A percentile compares a stretch with the other conserved stretches of the same genome.
Conservation (phyloP, 345 rosid genomes). For the Cardamine resedifolia region DNA sequence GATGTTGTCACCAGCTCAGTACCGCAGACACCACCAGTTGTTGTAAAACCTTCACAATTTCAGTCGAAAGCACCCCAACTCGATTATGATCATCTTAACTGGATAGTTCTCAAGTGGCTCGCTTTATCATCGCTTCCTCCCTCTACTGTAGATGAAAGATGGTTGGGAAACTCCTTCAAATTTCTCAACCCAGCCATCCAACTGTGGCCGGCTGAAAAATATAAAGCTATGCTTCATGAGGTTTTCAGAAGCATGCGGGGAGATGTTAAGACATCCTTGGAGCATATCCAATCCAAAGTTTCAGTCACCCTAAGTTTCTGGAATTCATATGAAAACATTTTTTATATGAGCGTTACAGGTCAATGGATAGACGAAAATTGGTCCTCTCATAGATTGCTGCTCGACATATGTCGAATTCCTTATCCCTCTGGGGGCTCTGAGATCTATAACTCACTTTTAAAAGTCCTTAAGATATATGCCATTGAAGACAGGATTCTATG, state of each 20-base stretch:
- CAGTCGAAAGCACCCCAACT: conserved; percentile 56
- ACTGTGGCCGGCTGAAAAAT: conserved; percentile 74
- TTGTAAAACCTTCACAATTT: conserved; percentile 51
- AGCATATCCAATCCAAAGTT: conserved; percentile 74
- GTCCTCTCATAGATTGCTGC: conserved; percentile 68
- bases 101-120: conserved; percentile 92
- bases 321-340: conserved; percentile 72
- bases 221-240: conserved; percentile 62
- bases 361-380: conserved; percentile 89
- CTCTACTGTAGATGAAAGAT: conserved; percentile 70
- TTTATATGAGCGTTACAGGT: conserved; percentile 79
- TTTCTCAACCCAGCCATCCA: conserved; percentile 77
- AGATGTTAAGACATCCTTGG: conserved; percentile 66
- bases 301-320: conserved; percentile 75
- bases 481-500: conserved; percentile 73
- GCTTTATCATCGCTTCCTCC: conserved; percentile 79
- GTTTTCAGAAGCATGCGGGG: conserved; percentile 92
- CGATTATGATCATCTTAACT: conserved; percentile 89
- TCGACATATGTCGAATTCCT: conserved; percentile 74
- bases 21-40: conserved; percentile 44
- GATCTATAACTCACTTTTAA: conserved; percentile 57
- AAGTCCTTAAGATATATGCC: conserved; percentile 64
- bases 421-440: conserved; percentile 73
- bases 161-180: conserved; percentile 78
- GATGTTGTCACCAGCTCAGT: conserved; percentile 52